Conservation (phyloP, 495 filamentous ascomycete genomes). For the Parachaetomium inaequale region DNA sequence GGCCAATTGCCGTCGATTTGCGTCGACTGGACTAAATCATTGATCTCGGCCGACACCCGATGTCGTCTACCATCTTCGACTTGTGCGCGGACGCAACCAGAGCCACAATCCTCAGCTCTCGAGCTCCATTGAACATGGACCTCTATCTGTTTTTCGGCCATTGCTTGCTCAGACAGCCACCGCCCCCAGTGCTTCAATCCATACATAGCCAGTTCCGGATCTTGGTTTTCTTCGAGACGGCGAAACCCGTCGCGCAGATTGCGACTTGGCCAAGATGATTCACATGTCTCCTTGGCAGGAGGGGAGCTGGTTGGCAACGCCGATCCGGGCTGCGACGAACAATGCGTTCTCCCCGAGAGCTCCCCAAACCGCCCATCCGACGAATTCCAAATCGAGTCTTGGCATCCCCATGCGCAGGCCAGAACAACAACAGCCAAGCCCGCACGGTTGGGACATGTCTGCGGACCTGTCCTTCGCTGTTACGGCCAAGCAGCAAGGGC, state of each 20-base stretch:
- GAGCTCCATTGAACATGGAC: too few species aligned
- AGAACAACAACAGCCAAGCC: background rate
- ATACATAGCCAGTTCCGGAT: background rate
- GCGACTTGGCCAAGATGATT: background rate
- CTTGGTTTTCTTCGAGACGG: background rate
- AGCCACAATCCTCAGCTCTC: too few species aligned
- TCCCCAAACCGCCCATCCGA: background rate
- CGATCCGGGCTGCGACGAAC: background rate
- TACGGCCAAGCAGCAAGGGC: background rate
- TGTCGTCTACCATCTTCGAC: too few species aligned
- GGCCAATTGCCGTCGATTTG: too few species aligned
- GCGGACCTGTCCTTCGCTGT: background rate
- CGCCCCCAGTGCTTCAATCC: too few species aligned
- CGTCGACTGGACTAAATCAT: too few species aligned
- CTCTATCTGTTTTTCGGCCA: too few species aligned
- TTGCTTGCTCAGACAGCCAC: background rate
- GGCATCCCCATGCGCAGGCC: background rate
- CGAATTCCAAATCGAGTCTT: slow-evolving; percentile 12
- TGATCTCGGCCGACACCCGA: too few species aligned
- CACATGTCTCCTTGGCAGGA: background rate
- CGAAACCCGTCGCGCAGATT: background rate
- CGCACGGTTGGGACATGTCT: background rate
- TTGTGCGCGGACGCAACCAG: too few species aligned
- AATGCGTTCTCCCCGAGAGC: background rate
- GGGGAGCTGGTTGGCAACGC: background rate